Percentiles rank a stretch among this genome's conserved stretches.
These are phyloP conservation scores for Gossypium mustelinum DNA, from an alignment of 345 rosid species.

Conservation along the genomic window DNA sequence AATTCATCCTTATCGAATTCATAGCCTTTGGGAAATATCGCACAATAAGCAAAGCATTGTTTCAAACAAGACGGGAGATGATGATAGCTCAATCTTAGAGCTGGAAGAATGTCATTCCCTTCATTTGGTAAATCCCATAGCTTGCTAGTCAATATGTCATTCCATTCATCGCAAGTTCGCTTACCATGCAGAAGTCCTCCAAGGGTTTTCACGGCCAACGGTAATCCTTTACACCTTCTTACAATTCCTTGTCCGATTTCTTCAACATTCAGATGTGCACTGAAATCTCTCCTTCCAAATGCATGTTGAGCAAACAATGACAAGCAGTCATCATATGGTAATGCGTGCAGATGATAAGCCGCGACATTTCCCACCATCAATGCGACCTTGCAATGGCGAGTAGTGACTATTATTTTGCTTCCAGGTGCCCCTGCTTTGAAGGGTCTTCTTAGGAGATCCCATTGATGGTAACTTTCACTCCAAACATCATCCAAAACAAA, in stretches of 20 bases:
- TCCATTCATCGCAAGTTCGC: not conserved
- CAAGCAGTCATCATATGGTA: constrained; percentile 38
- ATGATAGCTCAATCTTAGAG: constrained; percentile 22
- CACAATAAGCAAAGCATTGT: constrained; percentile 20
- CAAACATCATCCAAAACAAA: constrained; percentile 17
- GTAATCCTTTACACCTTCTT: constrained; percentile 1
- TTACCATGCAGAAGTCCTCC: constrained; percentile 9
- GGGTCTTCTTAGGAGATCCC: constrained; percentile 29
- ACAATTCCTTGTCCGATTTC: not conserved
- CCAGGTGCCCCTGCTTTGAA: constrained; percentile 28
- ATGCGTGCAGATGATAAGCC: constrained; percentile 17
- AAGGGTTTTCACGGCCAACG: constrained; percentile 6
- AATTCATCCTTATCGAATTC: constrained; percentile 12
- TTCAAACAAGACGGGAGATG: constrained; percentile 21
- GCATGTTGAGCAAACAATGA: constrained; percentile 9
- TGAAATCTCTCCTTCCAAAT: not conserved
- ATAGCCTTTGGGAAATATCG: constrained; percentile 16
- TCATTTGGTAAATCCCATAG: not conserved
- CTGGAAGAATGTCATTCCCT: not conserved
- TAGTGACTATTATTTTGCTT: constrained; percentile 43
- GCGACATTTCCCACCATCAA: constrained; percentile 18
- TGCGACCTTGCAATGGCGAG: constrained; percentile 33
- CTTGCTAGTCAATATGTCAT: constrained; percentile 6
- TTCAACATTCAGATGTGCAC: not conserved
- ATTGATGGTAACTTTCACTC: constrained; percentile 30